These are phyloP conservation scores for Metschnikowia noctiluminum DNA, from an alignment of 805 yeast genomes.

Conservation along the genomic window DNA sequence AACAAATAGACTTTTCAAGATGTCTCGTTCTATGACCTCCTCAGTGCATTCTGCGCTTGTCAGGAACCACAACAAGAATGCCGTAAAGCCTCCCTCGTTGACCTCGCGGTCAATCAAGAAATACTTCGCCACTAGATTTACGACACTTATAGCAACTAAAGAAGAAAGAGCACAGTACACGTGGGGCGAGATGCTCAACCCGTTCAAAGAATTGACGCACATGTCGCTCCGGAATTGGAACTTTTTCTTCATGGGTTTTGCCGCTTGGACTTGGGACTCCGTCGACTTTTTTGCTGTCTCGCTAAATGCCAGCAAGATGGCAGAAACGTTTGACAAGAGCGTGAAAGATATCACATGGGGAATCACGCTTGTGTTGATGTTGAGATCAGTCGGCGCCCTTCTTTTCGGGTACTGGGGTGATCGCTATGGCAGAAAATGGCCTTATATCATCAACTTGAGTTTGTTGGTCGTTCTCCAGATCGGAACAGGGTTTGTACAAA, in stretches of 20 bases:
- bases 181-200: conserved; percentile 25
- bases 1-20: neutral
- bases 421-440: conserved; percentile 59
- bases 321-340: conserved; percentile 41
- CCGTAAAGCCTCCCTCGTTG: conserved; percentile 28
- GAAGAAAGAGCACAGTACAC: conserved; percentile 42
- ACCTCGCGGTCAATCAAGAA: conserved; percentile 26
- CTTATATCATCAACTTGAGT: conserved; percentile 45
- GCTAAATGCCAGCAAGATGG: conserved; percentile 47
- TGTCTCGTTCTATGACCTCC: conserved; percentile 14
- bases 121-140: conserved; percentile 45
- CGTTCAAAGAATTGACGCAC: conserved; percentile 34
- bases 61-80: conserved; percentile 17
- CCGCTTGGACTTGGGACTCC: conserved; percentile 66
- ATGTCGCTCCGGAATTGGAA: conserved; percentile 43
- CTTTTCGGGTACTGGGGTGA: conserved; percentile 61
- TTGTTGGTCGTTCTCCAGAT: conserved; percentile 53
- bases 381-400: conserved; percentile 63
- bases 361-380: conserved; percentile 64
- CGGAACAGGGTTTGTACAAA: conserved; percentile 60
- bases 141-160: conserved; percentile 47
- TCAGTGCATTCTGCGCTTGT: conserved; percentile 16
- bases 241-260: conserved; percentile 50
- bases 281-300: conserved; percentile 61
- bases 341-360: conserved; percentile 66